Evolutionary conservation across 257 asterid genomes (phyloP), one percentile per base, ranked within the genome.

Genomic region (Anisodus acutangulus): DNA sequence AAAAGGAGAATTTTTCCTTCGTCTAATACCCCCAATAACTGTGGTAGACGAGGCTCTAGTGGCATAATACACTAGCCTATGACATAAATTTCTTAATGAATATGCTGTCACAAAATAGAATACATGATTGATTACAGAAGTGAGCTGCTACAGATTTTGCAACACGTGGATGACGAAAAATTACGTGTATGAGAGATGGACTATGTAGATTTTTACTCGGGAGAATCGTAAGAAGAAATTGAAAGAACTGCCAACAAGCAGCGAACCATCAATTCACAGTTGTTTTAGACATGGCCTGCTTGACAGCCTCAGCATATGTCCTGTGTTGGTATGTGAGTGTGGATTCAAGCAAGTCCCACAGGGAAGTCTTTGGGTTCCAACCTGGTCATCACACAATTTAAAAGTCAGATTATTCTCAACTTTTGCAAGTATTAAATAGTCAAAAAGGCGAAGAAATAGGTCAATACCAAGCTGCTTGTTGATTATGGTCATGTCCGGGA

Each of bases 401-500:
- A 45, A 35, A 17, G 70, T 86, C 22, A 79, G 84, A 49, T 49
- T 22, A 37, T 59, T 59, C 82, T 41, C 12, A 41, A 59, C 2
- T 12, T n/a, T 39, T 31, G 43, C 7, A 8, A 64, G 60, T 53
- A 60, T 5, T n/a, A 45, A 19, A 26, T 59, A 5, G 45, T 54
- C 51, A 22, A 41, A 31, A 15, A 9, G 53, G 8, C 5, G 6
- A 74, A 13, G 58, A 80, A 69, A 45, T 55, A 76, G 17, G 70
- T 17, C 58, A 39, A 79, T 94, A 95, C 98, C 98, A 41, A 95
- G 98, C 83, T 94, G 98, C 85, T 69, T 89, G 93, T 93, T 95
- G 86, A 95, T 95, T 59, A 94, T 94, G 88, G 98, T 93, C 99
- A 95, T 95, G 87, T 95, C 99, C 17, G 99, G 99, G 76, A 95